These are phyloP conservation scores for Solanum microdontum DNA, from an alignment of 257 asterid species.

Conservation along the genomic window DNA sequence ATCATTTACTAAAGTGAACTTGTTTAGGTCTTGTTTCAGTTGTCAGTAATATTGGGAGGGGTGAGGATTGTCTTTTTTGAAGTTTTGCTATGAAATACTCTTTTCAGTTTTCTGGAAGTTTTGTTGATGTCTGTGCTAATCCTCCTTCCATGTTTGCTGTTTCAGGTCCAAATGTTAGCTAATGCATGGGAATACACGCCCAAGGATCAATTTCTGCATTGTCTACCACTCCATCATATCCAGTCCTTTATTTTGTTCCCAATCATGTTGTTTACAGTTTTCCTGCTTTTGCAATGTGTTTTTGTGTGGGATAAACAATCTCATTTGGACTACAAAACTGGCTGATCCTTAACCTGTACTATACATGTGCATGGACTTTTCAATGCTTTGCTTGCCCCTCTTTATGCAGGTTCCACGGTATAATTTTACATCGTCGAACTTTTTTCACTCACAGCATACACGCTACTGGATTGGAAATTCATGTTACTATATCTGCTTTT, in stretches of 20 bases:
- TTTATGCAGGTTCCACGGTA: conserved; percentile 39
- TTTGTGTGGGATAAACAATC: neutral
- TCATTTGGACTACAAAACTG: neutral
- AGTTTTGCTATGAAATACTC: neutral
- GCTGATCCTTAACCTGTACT: conserved; percentile 4
- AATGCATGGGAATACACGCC: conserved; percentile 11
- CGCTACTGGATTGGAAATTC: neutral
- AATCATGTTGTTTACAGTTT: neutral
- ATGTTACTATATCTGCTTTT: conserved; percentile 1
- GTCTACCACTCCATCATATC: conserved; percentile 19
- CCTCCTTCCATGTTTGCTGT: neutral
- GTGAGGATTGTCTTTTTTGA: neutral
- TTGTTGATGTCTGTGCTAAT: neutral
- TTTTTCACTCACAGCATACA: neutral
- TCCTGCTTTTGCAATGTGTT: neutral
- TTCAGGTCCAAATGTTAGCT: conserved; percentile 16
- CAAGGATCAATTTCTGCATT: conserved; percentile 7
- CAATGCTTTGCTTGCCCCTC: conserved; percentile 8
- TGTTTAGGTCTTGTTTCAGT: neutral
- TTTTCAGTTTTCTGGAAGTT: neutral
- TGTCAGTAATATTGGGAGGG: neutral
- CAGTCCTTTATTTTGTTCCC: neutral
- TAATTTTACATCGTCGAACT: neutral
- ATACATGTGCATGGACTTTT: conserved; percentile 10
- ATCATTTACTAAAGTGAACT: neutral